These are phyloP conservation scores for Geotrichum fermentans DNA, from an alignment of 1,139 yeast genomes.

Conservation along the genomic window DNA sequence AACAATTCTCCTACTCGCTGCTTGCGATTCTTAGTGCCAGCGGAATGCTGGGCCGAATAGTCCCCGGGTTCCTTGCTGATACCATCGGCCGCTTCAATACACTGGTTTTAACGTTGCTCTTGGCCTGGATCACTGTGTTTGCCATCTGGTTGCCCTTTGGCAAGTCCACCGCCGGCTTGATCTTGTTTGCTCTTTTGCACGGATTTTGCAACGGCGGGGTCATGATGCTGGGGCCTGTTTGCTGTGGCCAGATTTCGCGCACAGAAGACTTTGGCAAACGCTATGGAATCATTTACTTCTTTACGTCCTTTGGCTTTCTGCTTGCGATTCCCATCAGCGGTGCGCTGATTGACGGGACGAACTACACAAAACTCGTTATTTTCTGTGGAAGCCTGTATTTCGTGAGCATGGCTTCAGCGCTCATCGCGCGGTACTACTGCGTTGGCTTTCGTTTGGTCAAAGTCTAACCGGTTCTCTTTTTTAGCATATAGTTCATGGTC, in stretches of 20 bases:
- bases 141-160: slow-evolving; percentile 56
- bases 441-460: slow-evolving; percentile 17
- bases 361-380: slow-evolving; percentile 20
- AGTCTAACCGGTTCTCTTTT: slow-evolving; percentile 5
- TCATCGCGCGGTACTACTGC: slow-evolving; percentile 15
- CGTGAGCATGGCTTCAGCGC: slow-evolving; percentile 8
- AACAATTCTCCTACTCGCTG: slow-evolving; percentile 48
- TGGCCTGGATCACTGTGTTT: slow-evolving; percentile 41
- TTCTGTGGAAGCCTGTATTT: slow-evolving; percentile 17
- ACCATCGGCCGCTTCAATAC: slow-evolving; percentile 56
- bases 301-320: slow-evolving; percentile 44
- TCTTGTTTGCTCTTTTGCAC: slow-evolving; percentile 46
- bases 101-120: slow-evolving; percentile 41
- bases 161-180: slow-evolving; percentile 34
- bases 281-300: slow-evolving; percentile 46
- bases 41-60: slow-evolving; percentile 54
- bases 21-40: slow-evolving; percentile 50
- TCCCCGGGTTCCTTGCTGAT: slow-evolving; percentile 54
- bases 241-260: slow-evolving; percentile 47
- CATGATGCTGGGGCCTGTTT: slow-evolving; percentile 46
- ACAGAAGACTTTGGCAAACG: slow-evolving; percentile 48
- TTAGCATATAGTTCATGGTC: too few relatives aligned
- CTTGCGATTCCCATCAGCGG: slow-evolving; percentile 51
- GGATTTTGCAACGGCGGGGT: slow-evolving; percentile 53
- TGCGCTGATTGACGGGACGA: slow-evolving; percentile 43